A percentile compares a stretch with the other conserved stretches of the same genome.
Conservation (phyloP, 2,329 filamentous ascomycete species). For the Fusarium poae region DNA sequence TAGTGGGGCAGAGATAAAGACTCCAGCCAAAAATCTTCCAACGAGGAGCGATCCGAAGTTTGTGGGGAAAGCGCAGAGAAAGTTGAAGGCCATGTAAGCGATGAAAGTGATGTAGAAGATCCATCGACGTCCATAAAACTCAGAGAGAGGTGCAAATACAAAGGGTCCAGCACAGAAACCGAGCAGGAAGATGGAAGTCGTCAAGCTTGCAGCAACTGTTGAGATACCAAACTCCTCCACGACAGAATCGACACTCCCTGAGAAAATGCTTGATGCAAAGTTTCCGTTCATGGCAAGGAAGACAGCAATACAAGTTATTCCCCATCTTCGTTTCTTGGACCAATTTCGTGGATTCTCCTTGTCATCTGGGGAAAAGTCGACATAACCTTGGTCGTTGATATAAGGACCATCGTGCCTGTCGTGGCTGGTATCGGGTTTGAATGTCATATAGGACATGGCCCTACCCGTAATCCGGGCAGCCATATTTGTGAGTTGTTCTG, state of each 20-base stretch:
- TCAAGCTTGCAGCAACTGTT: slow-evolving; percentile 60
- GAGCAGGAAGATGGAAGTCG: slow-evolving; percentile 67
- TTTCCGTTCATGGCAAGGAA: slow-evolving; percentile 68
- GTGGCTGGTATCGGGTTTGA: slow-evolving; percentile 13
- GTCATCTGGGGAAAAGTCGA: slow-evolving; percentile 65
- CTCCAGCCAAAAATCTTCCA: slow-evolving; percentile 68
- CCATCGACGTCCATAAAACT: slow-evolving; percentile 68
- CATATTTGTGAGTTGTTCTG: slow-evolving; percentile 4
- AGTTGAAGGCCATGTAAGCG: slow-evolving; percentile 64
- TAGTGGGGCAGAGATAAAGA: slow-evolving; percentile 65
- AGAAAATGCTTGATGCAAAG: slow-evolving; percentile 58
- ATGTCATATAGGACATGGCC: slow-evolving; percentile 8
- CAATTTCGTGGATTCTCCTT: slow-evolving; percentile 66
- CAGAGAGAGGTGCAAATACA: slow-evolving; percentile 68
- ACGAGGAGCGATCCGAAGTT: slow-evolving; percentile 66
- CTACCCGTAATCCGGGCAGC: background rate
- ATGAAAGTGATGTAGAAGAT: slow-evolving; percentile 65
- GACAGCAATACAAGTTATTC: slow-evolving; percentile 58
- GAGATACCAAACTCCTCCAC: slow-evolving; percentile 60
- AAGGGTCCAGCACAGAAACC: slow-evolving; percentile 71
- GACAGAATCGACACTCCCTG: slow-evolving; percentile 52
- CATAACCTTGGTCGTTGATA: slow-evolving; percentile 63
- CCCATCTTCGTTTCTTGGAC: slow-evolving; percentile 56
- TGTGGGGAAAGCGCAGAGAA: slow-evolving; percentile 67
- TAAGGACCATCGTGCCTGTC: slow-evolving; percentile 51